Conservation (phyloP, 495 filamentous ascomycete genomes). For the Aspergillus cavernicola region DNA sequence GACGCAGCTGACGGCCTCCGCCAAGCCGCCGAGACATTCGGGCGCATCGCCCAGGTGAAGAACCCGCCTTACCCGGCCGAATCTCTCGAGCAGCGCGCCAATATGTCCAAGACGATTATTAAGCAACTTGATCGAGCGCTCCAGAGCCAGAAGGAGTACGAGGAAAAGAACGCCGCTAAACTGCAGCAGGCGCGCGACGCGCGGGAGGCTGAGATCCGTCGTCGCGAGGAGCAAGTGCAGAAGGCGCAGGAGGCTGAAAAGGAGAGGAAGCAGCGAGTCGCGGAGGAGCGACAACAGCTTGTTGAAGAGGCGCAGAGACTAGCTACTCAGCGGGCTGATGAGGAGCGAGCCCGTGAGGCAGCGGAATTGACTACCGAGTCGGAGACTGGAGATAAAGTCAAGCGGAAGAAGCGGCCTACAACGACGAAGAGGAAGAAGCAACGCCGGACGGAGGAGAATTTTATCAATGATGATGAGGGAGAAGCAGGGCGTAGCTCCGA, state of each 20-base stretch:
- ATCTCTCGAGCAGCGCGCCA: constrained; percentile 89
- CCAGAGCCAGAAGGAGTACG: constrained; percentile 83
- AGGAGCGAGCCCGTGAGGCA: constrained; percentile 63
- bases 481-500: constrained; percentile 12
- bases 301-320: constrained; percentile 68
- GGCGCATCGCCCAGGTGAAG: constrained; percentile 73
- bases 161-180: constrained; percentile 85
- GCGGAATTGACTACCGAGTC: constrained; percentile 71
- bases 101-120: constrained; percentile 93
- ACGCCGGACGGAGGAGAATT: constrained; percentile 25
- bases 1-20: constrained; percentile 81
- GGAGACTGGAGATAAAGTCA: constrained; percentile 73
- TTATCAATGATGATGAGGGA: constrained; percentile 23
- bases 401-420: constrained; percentile 58
- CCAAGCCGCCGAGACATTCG: constrained; percentile 77
- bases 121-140: constrained; percentile 83
- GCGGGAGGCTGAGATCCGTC: constrained; percentile 71
- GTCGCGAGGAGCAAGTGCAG: constrained; percentile 67
- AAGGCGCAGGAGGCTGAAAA: constrained; percentile 61
- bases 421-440: constrained; percentile 66
- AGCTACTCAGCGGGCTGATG: constrained; percentile 65
- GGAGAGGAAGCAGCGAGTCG: constrained; percentile 71
- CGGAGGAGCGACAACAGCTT: constrained; percentile 76
- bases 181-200: constrained; percentile 68
- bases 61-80: constrained; percentile 86